A percentile compares a stretch with the other conserved stretches of the same genome.
Conservation (phyloP, 345 rosid species). For the Lumnitzera littorea region DNA sequence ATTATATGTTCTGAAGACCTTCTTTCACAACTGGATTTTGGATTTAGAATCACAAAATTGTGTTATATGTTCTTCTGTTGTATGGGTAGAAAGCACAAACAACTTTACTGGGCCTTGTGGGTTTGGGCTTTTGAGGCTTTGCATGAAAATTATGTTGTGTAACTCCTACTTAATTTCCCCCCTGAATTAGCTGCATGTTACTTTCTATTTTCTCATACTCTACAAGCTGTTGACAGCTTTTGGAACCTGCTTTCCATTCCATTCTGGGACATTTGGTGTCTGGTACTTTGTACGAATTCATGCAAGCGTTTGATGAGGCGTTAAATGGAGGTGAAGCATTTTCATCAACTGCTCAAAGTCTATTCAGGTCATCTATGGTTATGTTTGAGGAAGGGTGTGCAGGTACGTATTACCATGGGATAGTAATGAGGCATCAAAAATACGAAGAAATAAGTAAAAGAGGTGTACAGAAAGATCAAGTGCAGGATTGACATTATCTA, state of each 20-base stretch:
- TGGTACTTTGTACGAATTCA: slow-evolving; percentile 58
- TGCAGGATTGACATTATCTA: no score
- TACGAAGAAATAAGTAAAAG: no score
- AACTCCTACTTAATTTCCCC: not conserved
- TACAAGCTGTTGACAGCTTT: slow-evolving; percentile 45
- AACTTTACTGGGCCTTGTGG: no score
- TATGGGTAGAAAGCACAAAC: no score
- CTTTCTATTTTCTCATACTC: slow-evolving; percentile 3
- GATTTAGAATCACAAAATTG: no score
- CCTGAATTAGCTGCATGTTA: not conserved
- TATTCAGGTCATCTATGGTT: slow-evolving; percentile 40
- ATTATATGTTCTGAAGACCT: not conserved
- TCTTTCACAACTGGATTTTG: not conserved
- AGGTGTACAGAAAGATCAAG: no score
- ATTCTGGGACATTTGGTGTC: slow-evolving; percentile 74
- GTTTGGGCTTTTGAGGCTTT: no score
- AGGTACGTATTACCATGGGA: slow-evolving; percentile 31
- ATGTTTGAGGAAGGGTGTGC: slow-evolving; percentile 64
- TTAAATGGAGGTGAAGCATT: slow-evolving; percentile 77
- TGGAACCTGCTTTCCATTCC: slow-evolving; percentile 78
- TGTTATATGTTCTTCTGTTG: no score
- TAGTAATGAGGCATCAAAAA: no score
- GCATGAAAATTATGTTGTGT: not conserved
- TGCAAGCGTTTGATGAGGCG: slow-evolving; percentile 71
- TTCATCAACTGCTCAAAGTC: slow-evolving; percentile 47